phyloP scores from a whole-genome alignment of 139 green algal genomes.

The Picochlorum sp. region DNA sequence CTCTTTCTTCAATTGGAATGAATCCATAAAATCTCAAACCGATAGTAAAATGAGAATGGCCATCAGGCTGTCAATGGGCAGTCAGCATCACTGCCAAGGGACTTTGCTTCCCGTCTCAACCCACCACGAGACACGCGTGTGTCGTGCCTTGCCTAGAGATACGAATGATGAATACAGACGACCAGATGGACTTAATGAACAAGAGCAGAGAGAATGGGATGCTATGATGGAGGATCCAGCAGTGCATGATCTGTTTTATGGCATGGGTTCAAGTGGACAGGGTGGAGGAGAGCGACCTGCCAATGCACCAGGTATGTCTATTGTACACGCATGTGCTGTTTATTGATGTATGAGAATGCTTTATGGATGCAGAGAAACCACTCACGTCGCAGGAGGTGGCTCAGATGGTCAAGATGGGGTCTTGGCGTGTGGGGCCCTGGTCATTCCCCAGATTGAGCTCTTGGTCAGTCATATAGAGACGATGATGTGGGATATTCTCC shows the following conservation, averaged over 20 bases:
- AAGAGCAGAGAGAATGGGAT: not conserved
- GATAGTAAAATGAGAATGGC: too few relatives aligned
- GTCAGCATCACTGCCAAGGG: too few relatives aligned
- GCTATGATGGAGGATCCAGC: slow-evolving; percentile 3
- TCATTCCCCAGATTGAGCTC: slow-evolving; percentile 44
- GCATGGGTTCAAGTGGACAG: slow-evolving; percentile 2
- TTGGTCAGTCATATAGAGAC: slow-evolving; percentile 50
- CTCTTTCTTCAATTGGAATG: too few relatives aligned
- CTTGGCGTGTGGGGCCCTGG: slow-evolving; percentile 45
- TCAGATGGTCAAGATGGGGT: slow-evolving; percentile 51
- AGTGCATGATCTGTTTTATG: slow-evolving; percentile 7
- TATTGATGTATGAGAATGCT: not conserved
- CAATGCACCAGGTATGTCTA: slow-evolving; percentile 8
- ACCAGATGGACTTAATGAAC: not conserved
- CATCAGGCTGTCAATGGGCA: too few relatives aligned
- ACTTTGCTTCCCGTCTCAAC: too few relatives aligned
- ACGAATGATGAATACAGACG: too few relatives aligned
- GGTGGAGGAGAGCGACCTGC: slow-evolving; percentile 4
- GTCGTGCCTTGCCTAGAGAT: too few relatives aligned
- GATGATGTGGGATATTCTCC: slow-evolving; percentile 39
- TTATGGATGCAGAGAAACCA: not conserved
- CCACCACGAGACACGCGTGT: too few relatives aligned
- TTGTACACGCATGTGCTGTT: not conserved
- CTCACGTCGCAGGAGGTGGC: slow-evolving; percentile 10
- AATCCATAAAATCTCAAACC: too few relatives aligned